phyloP scores from a whole-genome alignment of 2,329 filamentous ascomycete species.

The Paradendryphiella salina region DNA sequence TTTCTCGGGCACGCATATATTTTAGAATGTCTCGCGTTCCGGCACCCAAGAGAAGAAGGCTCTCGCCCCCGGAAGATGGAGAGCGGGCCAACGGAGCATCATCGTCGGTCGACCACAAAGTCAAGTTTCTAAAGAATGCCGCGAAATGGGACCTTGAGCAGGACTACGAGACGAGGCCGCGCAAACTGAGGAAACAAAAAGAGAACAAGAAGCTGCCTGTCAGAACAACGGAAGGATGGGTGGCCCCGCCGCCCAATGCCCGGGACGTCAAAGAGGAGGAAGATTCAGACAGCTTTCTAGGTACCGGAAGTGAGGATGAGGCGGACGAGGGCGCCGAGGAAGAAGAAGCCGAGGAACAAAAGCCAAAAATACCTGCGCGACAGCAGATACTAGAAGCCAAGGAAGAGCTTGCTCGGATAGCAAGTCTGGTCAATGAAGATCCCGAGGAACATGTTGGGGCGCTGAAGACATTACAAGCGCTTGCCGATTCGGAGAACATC shows the following conservation, averaged over 20 bases:
- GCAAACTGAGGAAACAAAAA: conserved; percentile 72
- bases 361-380: conserved; percentile 69
- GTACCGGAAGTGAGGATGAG: conserved; percentile 57
- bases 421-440: conserved; percentile 80
- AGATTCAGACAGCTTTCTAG: conserved; percentile 66
- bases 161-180: conserved; percentile 79
- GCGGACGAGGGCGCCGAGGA: conserved; percentile 52
- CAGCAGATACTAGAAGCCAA: conserved; percentile 86
- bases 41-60: conserved; percentile 43
- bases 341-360: conserved; percentile 51
- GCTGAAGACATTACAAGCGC: conserved; percentile 75
- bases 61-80: conserved; percentile 43
- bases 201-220: conserved; percentile 80
- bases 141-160: conserved; percentile 90
- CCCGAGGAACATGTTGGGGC: conserved; percentile 85
- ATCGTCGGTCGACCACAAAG: conserved; percentile 32
- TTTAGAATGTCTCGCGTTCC: conserved; percentile 40
- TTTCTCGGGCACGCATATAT: not conserved
- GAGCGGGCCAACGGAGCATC: conserved; percentile 20
- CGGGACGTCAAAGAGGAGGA: conserved; percentile 56
- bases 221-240: conserved; percentile 76
- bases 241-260: conserved; percentile 58
- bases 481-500: conserved; percentile 69
- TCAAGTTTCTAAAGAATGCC: conserved; percentile 71
- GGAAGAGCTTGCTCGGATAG: conserved; percentile 86